Evolutionary conservation across 1,284 basidiomycete species (phyloP).

Genomic region (Marasmius oreades): DNA sequence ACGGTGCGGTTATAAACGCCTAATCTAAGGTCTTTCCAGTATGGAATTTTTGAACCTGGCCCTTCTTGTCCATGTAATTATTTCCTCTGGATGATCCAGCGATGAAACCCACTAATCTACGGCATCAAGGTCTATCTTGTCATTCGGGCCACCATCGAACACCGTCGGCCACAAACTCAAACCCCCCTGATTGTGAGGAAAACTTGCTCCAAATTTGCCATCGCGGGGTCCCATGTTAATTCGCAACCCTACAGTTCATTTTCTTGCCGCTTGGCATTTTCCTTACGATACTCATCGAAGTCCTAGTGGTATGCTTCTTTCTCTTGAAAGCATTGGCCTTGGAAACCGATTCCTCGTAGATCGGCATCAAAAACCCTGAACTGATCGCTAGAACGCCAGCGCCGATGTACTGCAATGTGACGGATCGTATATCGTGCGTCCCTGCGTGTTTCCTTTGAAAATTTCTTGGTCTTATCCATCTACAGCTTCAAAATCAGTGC

Average conservation of each 20-base stretch:
- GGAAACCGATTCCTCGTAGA: background rate
- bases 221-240: too few species aligned
- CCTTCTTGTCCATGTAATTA: background rate
- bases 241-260: too few species aligned
- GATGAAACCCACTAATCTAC: background rate
- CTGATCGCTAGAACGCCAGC: background rate
- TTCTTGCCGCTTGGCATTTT: too few species aligned
- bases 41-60: slow-evolving; percentile 3
- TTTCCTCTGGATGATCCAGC: background rate
- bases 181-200: too few species aligned
- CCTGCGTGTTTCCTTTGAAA: background rate
- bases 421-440: background rate
- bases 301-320: too few species aligned
- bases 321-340: too few species aligned
- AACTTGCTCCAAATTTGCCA: too few species aligned
- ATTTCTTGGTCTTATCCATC: background rate
- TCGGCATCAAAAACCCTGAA: background rate
- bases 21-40: background rate
- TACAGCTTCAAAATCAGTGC: background rate
- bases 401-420: background rate
- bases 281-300: too few species aligned
- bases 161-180: background rate
- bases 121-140: background rate
- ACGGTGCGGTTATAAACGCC: background rate
- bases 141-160: background rate